phyloP scores from a whole-genome alignment of 352 stramenopile species.

The Globisporangium polare region DNA sequence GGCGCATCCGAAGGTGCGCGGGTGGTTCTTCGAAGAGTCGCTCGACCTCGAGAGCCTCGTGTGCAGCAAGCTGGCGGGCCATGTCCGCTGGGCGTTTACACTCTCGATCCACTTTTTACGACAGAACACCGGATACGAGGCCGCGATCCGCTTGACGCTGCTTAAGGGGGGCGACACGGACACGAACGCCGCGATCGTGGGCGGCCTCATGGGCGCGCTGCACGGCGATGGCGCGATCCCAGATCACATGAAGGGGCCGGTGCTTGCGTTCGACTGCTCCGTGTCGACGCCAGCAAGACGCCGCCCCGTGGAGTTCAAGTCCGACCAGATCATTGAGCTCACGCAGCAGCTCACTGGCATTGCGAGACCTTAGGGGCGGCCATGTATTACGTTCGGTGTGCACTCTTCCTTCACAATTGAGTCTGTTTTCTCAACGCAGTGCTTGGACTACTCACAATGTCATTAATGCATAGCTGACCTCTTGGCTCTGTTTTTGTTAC shows the following conservation, averaged over 20 bases:
- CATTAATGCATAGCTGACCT: background rate
- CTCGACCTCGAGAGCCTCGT: slow-evolving; percentile 29
- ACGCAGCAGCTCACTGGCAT: slow-evolving; percentile 21
- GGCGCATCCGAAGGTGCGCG: slow-evolving; percentile 24
- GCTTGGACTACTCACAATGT: background rate
- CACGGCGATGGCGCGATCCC: slow-evolving; percentile 43
- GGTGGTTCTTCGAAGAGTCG: slow-evolving; percentile 49
- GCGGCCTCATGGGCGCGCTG: slow-evolving; percentile 41
- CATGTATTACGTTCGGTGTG: no score
- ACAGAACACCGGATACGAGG: slow-evolving; percentile 32
- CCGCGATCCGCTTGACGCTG: slow-evolving; percentile 42
- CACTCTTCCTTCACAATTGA: no score
- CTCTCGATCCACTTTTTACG: slow-evolving; percentile 47
- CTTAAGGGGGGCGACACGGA: slow-evolving; percentile 55
- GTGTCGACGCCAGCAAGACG: slow-evolving; percentile 3
- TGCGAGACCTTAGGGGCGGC: background rate
- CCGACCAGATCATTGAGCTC: slow-evolving; percentile 24
- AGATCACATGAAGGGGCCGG: slow-evolving; percentile 31
- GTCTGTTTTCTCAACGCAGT: no score
- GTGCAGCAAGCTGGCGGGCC: slow-evolving; percentile 30
- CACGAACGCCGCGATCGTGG: slow-evolving; percentile 59
- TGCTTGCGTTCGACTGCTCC: slow-evolving; percentile 38
- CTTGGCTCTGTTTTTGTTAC: slow-evolving; percentile 17
- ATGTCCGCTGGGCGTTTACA: slow-evolving; percentile 50
- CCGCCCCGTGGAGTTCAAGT: slow-evolving; percentile 28